Percentiles rank a stretch among this genome's conserved stretches.
Conservation (phyloP, 1,139 yeast species). For the Wickerhamomyces sp. region DNA sequence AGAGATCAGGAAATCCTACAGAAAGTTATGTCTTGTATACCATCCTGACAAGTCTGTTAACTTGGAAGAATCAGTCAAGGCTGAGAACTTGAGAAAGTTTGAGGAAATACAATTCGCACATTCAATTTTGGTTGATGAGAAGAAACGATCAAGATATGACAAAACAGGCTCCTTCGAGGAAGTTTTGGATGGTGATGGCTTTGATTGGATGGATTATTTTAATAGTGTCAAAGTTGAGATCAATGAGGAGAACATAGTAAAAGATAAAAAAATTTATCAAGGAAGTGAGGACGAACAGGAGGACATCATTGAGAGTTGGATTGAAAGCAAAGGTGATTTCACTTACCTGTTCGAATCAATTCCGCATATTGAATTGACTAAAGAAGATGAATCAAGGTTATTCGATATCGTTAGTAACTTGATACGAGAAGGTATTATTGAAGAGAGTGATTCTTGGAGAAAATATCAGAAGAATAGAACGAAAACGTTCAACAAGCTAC, state of each 20-base stretch:
- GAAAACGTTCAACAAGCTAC: constrained; percentile 40
- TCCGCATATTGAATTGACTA: constrained; percentile 69
- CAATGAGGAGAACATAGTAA: constrained; percentile 68
- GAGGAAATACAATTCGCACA: constrained; percentile 76
- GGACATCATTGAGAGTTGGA: constrained; percentile 59
- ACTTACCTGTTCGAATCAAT: constrained; percentile 64
- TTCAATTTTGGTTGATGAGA: constrained; percentile 57
- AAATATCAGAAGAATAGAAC: constrained; percentile 45
- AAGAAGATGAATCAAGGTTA: constrained; percentile 56
- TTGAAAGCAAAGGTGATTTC: constrained; percentile 64
- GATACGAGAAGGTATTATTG: constrained; percentile 33
- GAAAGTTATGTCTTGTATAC: constrained; percentile 58
- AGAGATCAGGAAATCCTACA: constrained; percentile 67
- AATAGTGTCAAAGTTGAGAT: constrained; percentile 51
- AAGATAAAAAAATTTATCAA: constrained; percentile 63
- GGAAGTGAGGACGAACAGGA: constrained; percentile 59
- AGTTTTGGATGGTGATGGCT: constrained; percentile 37
- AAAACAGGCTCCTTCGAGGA: constrained; percentile 60
- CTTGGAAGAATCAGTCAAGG: constrained; percentile 28
- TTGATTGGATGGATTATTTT: constrained; percentile 64
- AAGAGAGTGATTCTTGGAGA: constrained; percentile 43
- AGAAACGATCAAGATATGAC: constrained; percentile 56
- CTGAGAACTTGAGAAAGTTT: constrained; percentile 43
- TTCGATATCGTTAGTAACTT: constrained; percentile 45
- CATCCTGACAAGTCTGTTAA: constrained; percentile 77